phyloP scores from a whole-genome alignment of 2,329 filamentous ascomycete species.

The Didymella lethalis region DNA sequence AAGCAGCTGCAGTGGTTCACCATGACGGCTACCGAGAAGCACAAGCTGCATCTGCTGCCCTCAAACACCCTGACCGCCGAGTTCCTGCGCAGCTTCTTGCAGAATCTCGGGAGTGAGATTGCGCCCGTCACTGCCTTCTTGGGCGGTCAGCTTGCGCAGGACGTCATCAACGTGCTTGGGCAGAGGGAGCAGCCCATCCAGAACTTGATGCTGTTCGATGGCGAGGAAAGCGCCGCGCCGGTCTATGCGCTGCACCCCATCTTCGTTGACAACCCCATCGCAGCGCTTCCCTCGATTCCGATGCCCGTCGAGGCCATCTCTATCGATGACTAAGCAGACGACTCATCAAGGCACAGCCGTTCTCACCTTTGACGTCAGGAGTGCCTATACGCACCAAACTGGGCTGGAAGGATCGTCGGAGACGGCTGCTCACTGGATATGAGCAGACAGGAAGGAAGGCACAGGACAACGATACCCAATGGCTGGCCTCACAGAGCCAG shows the following conservation, averaged over 20 bases:
- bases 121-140: slow-evolving; percentile 88
- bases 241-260: slow-evolving; percentile 81
- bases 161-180: slow-evolving; percentile 95
- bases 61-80: slow-evolving; percentile 58
- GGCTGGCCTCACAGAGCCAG: slow-evolving; percentile 8
- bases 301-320: slow-evolving; percentile 34
- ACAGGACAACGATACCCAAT: slow-evolving; percentile 18
- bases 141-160: slow-evolving; percentile 89
- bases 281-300: slow-evolving; percentile 34
- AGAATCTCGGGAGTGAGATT: slow-evolving; percentile 84
- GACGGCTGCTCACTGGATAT: slow-evolving; percentile 2
- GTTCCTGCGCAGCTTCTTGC: slow-evolving; percentile 82
- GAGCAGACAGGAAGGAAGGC: neutral
- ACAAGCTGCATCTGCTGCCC: slow-evolving; percentile 67
- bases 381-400: neutral
- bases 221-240: slow-evolving; percentile 77
- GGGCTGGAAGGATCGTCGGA: neutral
- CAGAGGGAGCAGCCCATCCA: slow-evolving; percentile 93
- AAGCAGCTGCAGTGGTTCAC: slow-evolving; percentile 76
- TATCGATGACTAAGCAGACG: slow-evolving; percentile 11
- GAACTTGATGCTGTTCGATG: slow-evolving; percentile 92
- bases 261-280: slow-evolving; percentile 45
- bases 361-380: neutral
- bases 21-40: slow-evolving; percentile 76
- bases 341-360: neutral